Base-by-base conservation (phyloP, 495 filamentous ascomycete genomes). In the Penicillium lagena region DNA sequence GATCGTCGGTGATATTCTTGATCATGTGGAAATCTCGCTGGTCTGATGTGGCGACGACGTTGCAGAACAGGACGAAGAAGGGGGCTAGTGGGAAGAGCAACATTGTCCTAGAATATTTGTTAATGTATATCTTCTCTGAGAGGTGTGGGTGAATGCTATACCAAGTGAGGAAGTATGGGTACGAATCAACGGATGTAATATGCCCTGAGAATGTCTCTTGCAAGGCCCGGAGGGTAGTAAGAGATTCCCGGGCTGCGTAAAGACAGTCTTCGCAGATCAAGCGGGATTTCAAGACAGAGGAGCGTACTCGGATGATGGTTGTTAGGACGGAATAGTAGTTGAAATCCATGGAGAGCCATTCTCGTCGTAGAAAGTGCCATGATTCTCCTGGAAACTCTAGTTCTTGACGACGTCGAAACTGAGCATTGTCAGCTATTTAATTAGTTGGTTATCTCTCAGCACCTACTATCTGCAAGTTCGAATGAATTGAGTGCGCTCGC, bases 21-120 rank as follows among this genome's bases (percentile, higher is more conserved):
- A 63, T 60, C 54, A 63, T 55, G 36, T 47, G 43, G 31, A 54
- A 64, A 37, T 66, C 62, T 37, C 51, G 42, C 12, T 47, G 51
- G 36, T 62, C 54, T n/a, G 58, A 59, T 32, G 59, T 58, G 27
- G 53, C 57, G 6, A 66, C 51, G 9, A 66, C 58, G 14, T 66
- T 66, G 33, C 62, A 66, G 35, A 66, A 66, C 1, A 66, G 38
- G 9, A 63, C 53, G 30, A 61, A 66, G 37, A 66, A 66, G 0
- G 62, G 62, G 1, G 56, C 53, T 12, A 66, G 40, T 1, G 62
- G 62, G 32, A 54, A 63, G 9, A 63, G 47, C 4, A 66, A 37
- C 39, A 66, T 54, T 4, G 62, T 63, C 62, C 62, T 63, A 12
- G n/a, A 34, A 34, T 2, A 34, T 10, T 10, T 34, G 10, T 34